Evolutionary conservation across 2,329 filamentous ascomycete genomes (phyloP).

Genomic region (Verticillium klebahnii): DNA sequence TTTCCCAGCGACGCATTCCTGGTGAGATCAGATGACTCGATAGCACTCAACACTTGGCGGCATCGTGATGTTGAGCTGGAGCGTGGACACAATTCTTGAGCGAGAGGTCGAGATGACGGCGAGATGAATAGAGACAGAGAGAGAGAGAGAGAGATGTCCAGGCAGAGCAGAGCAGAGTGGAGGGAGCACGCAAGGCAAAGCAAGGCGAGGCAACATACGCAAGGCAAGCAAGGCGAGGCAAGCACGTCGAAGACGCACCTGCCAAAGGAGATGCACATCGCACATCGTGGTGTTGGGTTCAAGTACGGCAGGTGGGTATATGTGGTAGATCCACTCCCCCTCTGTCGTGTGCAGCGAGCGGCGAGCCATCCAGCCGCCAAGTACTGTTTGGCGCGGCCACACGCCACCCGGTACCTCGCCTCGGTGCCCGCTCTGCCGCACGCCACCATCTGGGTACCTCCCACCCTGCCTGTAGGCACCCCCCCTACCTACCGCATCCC

Average conservation of each 20-base stretch:
- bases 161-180: neutral
- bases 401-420: neutral
- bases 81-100: no score
- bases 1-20: neutral
- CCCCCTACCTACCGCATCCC: neutral
- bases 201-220: no score
- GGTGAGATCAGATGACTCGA: neutral
- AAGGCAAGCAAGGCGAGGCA: neutral
- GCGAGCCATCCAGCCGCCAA: neutral
- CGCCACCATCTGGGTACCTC: neutral
- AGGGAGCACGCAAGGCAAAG: neutral
- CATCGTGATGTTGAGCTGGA: neutral
- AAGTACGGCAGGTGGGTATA: neutral
- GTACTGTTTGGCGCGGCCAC: neutral
- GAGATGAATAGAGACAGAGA: no score
- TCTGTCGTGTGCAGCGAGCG: neutral
- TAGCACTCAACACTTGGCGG: neutral
- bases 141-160: neutral
- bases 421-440: neutral
- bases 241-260: neutral
- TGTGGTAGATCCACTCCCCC: neutral
- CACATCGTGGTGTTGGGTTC: neutral
- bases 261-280: neutral
- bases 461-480: neutral
- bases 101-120: no score